Evolutionary conservation across 352 stramenopile species (phyloP), one percentile per base, ranked within the genome.

Genomic region (Phytophthora quininea): DNA sequence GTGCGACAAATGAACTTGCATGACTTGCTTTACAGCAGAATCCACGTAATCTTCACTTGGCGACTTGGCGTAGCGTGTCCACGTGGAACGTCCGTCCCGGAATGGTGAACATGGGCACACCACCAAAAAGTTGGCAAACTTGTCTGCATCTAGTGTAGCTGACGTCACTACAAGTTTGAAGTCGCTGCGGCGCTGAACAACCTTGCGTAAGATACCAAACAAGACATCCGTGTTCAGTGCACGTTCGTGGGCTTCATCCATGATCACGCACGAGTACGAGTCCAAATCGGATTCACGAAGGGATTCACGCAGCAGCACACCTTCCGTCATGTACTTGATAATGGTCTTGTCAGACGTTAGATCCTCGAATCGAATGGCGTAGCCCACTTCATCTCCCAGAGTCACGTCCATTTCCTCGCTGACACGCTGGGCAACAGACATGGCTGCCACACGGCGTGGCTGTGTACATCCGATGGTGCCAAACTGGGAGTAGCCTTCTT

Each of bases 301-400:
- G 57, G 80, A 93, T 69, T 98, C 86, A 37, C 84, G 84, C 55
- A 95, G 79, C 31, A 95, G 69, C 49, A 95, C 79, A 66, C 86
- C 88, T 60, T 96, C 86, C 9, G 86, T 95, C 45, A 95, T 58
- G 64, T 93, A 96, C 73, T 97, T 96, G 58, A 98, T 74, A 19
- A 77, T 74, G 31, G 88, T 95, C 42, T 76, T 33, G 5, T 62
- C 42, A 15, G 70, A 77, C 38, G 74, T 80, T 33, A 89, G 86
- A 58, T 98, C 98, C 76, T 99, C 98, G 68, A 99, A 99, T 30
- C 98, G 91, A 72, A 99, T 99, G 32, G 92, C 89, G 68, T 99
- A 99, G 10, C 98, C 97, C 11, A 99, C 86, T 37, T 67, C 71
- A 50, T 56, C 75, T 46, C 77, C 80, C 2, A 81, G 70, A 4